A percentile compares a stretch with the other conserved stretches of the same genome.
Evolutionary conservation across 345 rosid genomes (phyloP).

Genomic region (Boechera retrofracta): DNA sequence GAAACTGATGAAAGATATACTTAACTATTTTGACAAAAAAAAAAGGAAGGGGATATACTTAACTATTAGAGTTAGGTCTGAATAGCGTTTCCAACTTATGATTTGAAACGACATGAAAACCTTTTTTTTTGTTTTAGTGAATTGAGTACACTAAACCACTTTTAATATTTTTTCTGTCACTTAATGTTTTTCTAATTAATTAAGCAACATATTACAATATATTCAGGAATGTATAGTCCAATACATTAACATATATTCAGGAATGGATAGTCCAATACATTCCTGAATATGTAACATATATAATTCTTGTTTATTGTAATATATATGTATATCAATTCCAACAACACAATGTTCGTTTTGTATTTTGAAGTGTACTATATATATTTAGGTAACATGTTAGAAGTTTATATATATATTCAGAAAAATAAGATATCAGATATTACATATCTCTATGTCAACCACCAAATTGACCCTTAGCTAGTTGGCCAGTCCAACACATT

Average conservation of each 20-base stretch:
- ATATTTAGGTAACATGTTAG: not conserved
- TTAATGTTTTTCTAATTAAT: not conserved
- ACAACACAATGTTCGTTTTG: not conserved
- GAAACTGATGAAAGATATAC: constrained; percentile 36
- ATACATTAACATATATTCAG: not conserved
- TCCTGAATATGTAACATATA: not conserved
- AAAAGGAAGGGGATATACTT: constrained; percentile 11
- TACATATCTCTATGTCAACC: not conserved
- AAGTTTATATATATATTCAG: not conserved
- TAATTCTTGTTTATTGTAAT: not conserved
- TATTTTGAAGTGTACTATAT: not conserved
- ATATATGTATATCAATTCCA: constrained; percentile 8
- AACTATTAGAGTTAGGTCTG: constrained; percentile 41
- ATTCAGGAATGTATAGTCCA: not conserved
- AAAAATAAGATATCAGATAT: not conserved
- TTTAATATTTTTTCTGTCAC: not conserved
- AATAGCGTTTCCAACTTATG: constrained; percentile 29
- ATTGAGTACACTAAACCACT: constrained; percentile 8
- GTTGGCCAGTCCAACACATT: not conserved
- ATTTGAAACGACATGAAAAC: constrained; percentile 26
- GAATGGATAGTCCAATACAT: not conserved
- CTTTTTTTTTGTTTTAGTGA: not conserved
- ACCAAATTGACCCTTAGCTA: not conserved
- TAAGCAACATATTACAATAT: not conserved
- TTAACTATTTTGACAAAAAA: constrained; percentile 26